Percentiles rank a stretch among this genome's conserved stretches.
Evolutionary conservation across 1,139 yeast genomes (phyloP).

Genomic region (Zygoascus meyerae): DNA sequence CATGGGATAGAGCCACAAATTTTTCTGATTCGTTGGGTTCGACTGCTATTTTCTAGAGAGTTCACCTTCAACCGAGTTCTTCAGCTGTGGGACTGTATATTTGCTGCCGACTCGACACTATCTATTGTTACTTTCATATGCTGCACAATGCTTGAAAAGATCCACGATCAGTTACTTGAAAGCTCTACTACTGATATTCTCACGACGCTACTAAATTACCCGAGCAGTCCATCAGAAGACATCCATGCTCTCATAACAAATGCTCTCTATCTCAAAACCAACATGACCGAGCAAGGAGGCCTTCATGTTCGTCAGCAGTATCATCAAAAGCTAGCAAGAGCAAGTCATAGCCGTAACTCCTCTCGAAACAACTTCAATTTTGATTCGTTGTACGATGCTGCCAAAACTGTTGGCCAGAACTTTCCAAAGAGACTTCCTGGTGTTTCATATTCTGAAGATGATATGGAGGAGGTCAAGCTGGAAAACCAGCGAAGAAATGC

Average conservation of each 20-base stretch:
- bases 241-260: slow-evolving; percentile 24
- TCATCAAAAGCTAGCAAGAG: slow-evolving; percentile 2
- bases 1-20: slow-evolving; percentile 51
- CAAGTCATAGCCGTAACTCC: slow-evolving; percentile 9
- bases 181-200: slow-evolving; percentile 29
- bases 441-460: background rate
- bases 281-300: slow-evolving; percentile 27
- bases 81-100: slow-evolving; percentile 36
- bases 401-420: slow-evolving; percentile 15
- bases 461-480: background rate
- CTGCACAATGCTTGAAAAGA: slow-evolving; percentile 31
- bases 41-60: slow-evolving; percentile 50
- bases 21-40: slow-evolving; percentile 54
- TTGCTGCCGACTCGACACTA: slow-evolving; percentile 31
- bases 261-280: slow-evolving; percentile 29
- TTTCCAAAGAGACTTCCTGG: slow-evolving; percentile 1
- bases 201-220: slow-evolving; percentile 30
- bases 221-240: slow-evolving; percentile 14
- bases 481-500: slow-evolving; percentile 2
- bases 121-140: slow-evolving; percentile 34
- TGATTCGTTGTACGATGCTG: slow-evolving; percentile 24
- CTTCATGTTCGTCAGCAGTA: slow-evolving; percentile 7
- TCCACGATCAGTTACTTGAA: slow-evolving; percentile 25
- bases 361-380: slow-evolving; percentile 17
- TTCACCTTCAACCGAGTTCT: slow-evolving; percentile 32